Evolutionary conservation across 2,329 filamentous ascomycete species (phyloP).

Genomic region (Claviceps maximensis): DNA sequence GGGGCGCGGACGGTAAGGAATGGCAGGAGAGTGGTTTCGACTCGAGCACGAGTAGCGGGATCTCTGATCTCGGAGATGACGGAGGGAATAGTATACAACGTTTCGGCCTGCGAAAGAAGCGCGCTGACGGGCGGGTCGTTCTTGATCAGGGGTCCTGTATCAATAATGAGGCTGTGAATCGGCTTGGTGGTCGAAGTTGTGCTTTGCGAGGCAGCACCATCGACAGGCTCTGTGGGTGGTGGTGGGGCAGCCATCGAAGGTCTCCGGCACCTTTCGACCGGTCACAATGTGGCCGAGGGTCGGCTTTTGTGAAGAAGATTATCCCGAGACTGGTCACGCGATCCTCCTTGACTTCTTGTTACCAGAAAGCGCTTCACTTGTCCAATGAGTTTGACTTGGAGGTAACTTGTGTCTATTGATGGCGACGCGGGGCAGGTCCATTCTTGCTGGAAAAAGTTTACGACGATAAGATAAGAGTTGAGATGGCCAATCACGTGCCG

Average conservation of each 20-base stretch:
- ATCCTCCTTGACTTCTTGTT: neutral
- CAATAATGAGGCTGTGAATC: slow-evolving; percentile 73
- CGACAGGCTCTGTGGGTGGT: slow-evolving; percentile 4
- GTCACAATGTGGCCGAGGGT: neutral
- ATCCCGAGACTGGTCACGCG: no score
- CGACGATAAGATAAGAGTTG: neutral
- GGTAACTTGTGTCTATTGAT: neutral
- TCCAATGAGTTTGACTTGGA: neutral
- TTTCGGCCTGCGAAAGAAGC: slow-evolving; percentile 62
- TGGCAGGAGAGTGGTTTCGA: slow-evolving; percentile 74
- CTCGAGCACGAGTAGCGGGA: slow-evolving; percentile 61
- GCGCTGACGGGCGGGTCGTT: slow-evolving; percentile 80
- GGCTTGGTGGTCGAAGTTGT: slow-evolving; percentile 37
- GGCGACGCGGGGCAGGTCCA: neutral
- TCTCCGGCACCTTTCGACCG: neutral
- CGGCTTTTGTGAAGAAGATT: neutral
- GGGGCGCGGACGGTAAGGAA: slow-evolving; percentile 72
- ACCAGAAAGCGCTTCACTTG: neutral
- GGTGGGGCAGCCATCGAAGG: slow-evolving; percentile 2
- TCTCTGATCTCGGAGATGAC: slow-evolving; percentile 85
- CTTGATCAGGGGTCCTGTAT: slow-evolving; percentile 86
- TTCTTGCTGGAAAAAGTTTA: neutral
- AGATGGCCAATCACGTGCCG: neutral
- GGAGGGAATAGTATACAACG: slow-evolving; percentile 69
- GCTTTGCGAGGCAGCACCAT: slow-evolving; percentile 4